Conservation (phyloP, 495 filamentous ascomycete genomes). For the Xylaria bambusicola region DNA sequence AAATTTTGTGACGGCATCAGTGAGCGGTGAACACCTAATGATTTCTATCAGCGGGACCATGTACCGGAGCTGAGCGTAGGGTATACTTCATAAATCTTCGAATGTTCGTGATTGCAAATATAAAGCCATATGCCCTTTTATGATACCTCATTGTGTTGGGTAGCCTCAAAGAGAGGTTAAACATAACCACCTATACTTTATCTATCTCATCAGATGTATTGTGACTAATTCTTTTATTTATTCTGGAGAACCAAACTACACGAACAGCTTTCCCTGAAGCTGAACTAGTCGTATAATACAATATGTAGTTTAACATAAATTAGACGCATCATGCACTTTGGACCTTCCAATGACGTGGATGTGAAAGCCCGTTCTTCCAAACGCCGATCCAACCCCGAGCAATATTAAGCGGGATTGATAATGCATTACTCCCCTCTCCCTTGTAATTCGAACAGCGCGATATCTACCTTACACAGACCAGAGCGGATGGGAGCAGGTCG, state of each 20-base stretch:
- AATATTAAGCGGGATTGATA: conserved; percentile 15
- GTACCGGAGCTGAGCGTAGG: no score
- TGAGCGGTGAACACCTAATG: no score
- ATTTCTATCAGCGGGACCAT: no score
- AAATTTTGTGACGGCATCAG: no score
- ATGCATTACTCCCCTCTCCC: conserved; percentile 15
- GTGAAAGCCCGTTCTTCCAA: conserved; percentile 18
- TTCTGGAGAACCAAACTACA: conserved; percentile 9
- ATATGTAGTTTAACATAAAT: conserved; percentile 15
- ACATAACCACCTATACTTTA: background rate
- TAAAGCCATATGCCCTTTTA: no score
- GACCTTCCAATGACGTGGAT: conserved; percentile 11
- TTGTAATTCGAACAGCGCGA: conserved; percentile 12
- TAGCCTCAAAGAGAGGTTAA: no score
- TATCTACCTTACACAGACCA: conserved; percentile 2
- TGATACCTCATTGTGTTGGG: background rate
- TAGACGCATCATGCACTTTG: conserved; percentile 6
- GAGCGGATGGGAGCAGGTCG: background rate
- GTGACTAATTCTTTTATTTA: conserved; percentile 12
- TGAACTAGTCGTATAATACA: conserved; percentile 17
- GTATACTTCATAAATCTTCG: no score
- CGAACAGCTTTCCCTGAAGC: conserved; percentile 10
- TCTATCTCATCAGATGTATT: background rate
- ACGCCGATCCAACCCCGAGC: conserved; percentile 20
- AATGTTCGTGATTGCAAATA: no score